Base-by-base conservation (phyloP, 2,329 filamentous ascomycete species). In the Neonectria ditissima region DNA sequence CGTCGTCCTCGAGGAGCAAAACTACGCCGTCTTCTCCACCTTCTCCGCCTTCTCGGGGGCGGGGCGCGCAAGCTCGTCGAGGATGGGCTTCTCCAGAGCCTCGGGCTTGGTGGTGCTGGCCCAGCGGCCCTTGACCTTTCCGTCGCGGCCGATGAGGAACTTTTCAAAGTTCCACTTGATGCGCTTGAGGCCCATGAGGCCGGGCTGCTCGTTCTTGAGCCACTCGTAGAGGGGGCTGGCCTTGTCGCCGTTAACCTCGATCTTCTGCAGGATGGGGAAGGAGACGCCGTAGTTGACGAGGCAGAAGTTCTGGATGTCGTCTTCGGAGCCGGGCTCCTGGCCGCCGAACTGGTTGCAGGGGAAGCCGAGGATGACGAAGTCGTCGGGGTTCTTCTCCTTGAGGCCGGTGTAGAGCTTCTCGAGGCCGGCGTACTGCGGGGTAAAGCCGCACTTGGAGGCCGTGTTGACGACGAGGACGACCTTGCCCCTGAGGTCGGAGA, bases 131-230 rank as follows among this genome's bases (percentile, higher is more conserved):
- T 92, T 91, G 72, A 98, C 93, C 81, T 91, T 87, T 26, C 96
- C 96, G 79, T 98, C 93, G 66, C 88, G 87, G 65, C 91, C 91
- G 69, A 99, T 84, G 68, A 99, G 83, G 82, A 97, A 99, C 88
- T 99, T 99, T 81, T 99, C 96, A 84, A 98, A 99, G 83, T 99
- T 99, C 96, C 96, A 99, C 91, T 98, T 97, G 74, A 99, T 86
- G 66, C 90, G 82, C 90, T 97, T 95, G 76, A 98, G 79, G 20
- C 96, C 96, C 82, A 98, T 82, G 59, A 97, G 75, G 22, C 96
- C 94, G 1, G 95, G 87, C 84, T 93, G 91, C 80, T 90, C 82
- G 45, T 81, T 79, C 84, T 91, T 91, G 75, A 91, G 80, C 87
- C 87, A 99, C 77, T 92, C 86, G 79, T 86, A 98, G 39, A 97